Base-by-base conservation (phyloP, 2,329 filamentous ascomycete genomes). In the Aspergillus persii region DNA sequence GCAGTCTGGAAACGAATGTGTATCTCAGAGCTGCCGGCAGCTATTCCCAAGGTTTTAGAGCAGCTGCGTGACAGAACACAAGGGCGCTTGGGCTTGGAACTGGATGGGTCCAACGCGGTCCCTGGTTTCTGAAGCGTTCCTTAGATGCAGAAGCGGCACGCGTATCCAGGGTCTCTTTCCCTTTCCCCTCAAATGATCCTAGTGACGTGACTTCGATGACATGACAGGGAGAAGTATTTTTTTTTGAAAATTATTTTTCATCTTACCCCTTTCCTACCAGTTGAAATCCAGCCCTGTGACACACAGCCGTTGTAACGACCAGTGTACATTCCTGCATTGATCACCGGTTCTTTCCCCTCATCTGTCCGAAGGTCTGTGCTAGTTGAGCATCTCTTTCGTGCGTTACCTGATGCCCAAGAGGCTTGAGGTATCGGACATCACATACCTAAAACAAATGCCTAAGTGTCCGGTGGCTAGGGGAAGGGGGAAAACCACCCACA, bases 261-360 rank as follows among this genome's bases (percentile, higher is more conserved):
- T 8, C 36, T 29, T 46, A 2, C 33, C 30, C 46, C 44, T 51
- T 44, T 30, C 11, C 15, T 62, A 31, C 58, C 59, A 60, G 54
- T 59, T 57, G 58, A 55, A 58, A 51, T 54, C 54, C 39, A 60
- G 46, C 44, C 56, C 58, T 60, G 47, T 61, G 58, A 62, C 59
- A 56, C 60, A 67, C 58, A 63, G 60, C 62, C 65, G 65, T 66
- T 66, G 53, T 52, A 54, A 59, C 54, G 60, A 62, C 58, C 57
- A 44, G 53, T 55, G 56, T 63, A 50, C 56, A 52, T 58, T 36
- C 46, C 60, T 64, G 63, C 64, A 65, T 63, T 59, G 65, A 63
- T 66, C 64, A 65, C 61, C 64, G n/a, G 60, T 65, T 66, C 63
- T 62, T 33, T 41, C 26, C 26, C 15, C n/a, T 33, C 12, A 12